Conservation (phyloP, 1,284 basidiomycete genomes). For the Pyrrhoderma noxium region DNA sequence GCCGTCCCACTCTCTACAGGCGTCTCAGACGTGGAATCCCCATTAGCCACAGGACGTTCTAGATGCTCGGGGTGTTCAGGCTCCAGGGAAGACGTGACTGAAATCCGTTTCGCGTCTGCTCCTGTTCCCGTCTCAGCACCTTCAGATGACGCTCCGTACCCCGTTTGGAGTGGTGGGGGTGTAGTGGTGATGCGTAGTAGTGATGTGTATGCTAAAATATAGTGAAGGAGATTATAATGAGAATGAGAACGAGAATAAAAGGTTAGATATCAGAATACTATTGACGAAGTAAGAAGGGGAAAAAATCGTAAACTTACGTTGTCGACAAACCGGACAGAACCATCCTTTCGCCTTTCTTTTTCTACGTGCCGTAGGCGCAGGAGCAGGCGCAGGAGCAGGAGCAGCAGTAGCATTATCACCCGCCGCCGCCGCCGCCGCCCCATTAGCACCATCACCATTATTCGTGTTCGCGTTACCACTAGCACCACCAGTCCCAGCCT, state of each 20-base stretch:
- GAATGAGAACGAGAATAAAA: conserved; percentile 13
- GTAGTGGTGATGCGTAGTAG: conserved; percentile 75
- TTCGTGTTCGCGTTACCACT: conserved; percentile 18
- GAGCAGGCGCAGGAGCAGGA: conserved; percentile 19
- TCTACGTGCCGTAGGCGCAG: conserved; percentile 37
- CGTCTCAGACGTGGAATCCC: too few relatives aligned
- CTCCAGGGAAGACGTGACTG: conserved; percentile 10
- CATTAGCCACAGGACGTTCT: too few relatives aligned
- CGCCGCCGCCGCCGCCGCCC: conserved; percentile 17
- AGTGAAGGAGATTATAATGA: not conserved
- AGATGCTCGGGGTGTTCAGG: too few relatives aligned
- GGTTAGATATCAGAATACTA: not conserved
- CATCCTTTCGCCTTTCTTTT: conserved; percentile 90
- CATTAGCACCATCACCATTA: conserved; percentile 19
- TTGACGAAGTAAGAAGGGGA: not conserved
- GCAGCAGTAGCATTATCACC: conserved; percentile 12
- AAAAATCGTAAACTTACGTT: conserved; percentile 47
- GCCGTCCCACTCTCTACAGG: too few relatives aligned
- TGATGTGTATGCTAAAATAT: conserved; percentile 72
- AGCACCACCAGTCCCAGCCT: conserved; percentile 24
- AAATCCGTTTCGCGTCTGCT: conserved; percentile 11
- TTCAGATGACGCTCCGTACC: not conserved
- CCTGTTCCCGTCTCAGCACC: not conserved
- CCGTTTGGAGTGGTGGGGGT: conserved; percentile 35
- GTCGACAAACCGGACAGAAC: conserved; percentile 90